These are phyloP conservation scores for Cryptosporidium canis DNA, from an alignment of 169 alveolate genomes.

Conservation along the genomic window DNA sequence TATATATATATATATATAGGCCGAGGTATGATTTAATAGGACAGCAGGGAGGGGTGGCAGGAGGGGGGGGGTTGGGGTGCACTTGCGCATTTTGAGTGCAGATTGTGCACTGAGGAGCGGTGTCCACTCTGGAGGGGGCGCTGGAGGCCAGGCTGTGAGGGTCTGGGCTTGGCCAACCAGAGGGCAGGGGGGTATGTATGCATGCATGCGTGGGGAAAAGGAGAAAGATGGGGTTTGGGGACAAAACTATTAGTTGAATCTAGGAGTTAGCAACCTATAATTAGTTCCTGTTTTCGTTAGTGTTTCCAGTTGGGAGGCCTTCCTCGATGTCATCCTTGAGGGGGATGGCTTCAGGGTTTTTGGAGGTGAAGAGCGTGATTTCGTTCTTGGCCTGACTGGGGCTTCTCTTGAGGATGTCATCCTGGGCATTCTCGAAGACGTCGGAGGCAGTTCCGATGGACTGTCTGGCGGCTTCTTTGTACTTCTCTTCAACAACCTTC, in stretches of 20 bases:
- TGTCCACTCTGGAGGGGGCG: too few relatives aligned
- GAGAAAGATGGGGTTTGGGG: background rate
- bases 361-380: background rate
- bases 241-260: background rate
- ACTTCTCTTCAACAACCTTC: constrained; percentile 59
- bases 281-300: background rate
- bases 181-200: too few relatives aligned
- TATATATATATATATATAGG: too few relatives aligned
- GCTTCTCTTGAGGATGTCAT: constrained; percentile 46
- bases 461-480: constrained; percentile 65
- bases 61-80: too few relatives aligned
- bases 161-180: too few relatives aligned
- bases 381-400: constrained; percentile 1
- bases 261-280: background rate
- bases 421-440: constrained; percentile 65
- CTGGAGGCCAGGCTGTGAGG: too few relatives aligned
- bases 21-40: too few relatives aligned
- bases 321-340: constrained; percentile 61
- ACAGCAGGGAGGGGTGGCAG: too few relatives aligned
- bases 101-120: too few relatives aligned
- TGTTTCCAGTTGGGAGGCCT: constrained; percentile 53
- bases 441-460: constrained; percentile 69
- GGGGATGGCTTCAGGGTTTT: constrained; percentile 51
- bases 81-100: too few relatives aligned
- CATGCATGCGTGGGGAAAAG: background rate